Base-by-base conservation (phyloP, 768 basidiomycete species). In the Panus rudis region DNA sequence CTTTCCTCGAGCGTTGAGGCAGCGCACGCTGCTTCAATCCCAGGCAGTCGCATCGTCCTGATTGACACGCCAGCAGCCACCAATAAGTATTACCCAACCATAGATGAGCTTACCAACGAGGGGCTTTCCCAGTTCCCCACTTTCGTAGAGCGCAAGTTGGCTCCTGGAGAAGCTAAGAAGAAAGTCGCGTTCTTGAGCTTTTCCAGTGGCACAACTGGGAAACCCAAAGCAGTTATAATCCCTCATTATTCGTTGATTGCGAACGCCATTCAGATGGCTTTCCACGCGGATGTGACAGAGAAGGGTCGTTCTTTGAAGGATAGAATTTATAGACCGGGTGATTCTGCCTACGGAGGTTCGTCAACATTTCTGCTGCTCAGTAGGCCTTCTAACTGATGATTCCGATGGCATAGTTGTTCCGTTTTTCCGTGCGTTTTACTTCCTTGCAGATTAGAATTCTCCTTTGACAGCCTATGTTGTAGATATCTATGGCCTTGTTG, bases 181-280 rank as follows among this genome's bases (percentile, higher is more conserved):
- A 87, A 83, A 55, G 55, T 86, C 12, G 84, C 85, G 0, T 76
- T 85, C 47, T 61, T 85, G 21, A 78, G 72, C 54, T 86, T 86
- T 55, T 85, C 83, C 0, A 84, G 83, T 17, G 81, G 81, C 19
- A 88, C 84, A 0, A 88, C 85, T 2, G 84, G 85, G 1, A 75
- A 66, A 47, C 84, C 85, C 0, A 84, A 87, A 74, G 66, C 66
- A 4, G 64, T 67, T 13, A 59, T 58, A 26, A 65, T 66, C 31
- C 51, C 66, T 11, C 66, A 68, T 38, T 63, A 66, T 40, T 49
- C 63, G 10, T 51, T 64, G 31, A 63, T 67, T 14, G 58, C 66
- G 19, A 68, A 68, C 37, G 52, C 51, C 12, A 38, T 61, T n/a
- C 59, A 61, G 39, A 53, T 54, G 47, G 37, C 50, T 12, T 79